Conservation (phyloP, 495 filamentous ascomycete genomes). For the Podospora anserina region DNA sequence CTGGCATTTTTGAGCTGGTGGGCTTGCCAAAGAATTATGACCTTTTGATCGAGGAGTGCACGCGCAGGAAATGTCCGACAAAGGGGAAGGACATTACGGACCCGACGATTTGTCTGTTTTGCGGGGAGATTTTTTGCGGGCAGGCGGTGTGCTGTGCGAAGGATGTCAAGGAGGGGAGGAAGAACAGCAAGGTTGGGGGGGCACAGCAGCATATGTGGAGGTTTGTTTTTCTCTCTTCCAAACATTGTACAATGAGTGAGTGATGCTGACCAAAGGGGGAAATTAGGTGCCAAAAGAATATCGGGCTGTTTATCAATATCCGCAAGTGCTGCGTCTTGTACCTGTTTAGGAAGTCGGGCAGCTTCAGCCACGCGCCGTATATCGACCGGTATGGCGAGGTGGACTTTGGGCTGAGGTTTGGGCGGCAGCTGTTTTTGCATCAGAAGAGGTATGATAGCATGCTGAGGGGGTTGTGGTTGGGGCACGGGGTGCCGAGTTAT, state of each 20-base stretch:
- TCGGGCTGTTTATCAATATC: constrained; percentile 93
- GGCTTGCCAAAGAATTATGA: constrained; percentile 90
- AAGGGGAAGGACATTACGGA: constrained; percentile 88
- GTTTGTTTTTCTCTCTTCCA: constrained; percentile 40
- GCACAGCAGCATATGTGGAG: constrained; percentile 84
- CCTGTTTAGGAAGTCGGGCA: constrained; percentile 74
- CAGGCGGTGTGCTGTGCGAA: constrained; percentile 88
- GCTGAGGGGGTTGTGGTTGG: constrained; percentile 80
- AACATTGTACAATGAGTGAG: not conserved
- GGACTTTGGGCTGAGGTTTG: constrained; percentile 76
- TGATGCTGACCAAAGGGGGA: too few relatives aligned
- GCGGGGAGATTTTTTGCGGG: constrained; percentile 91
- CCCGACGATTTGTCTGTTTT: constrained; percentile 89
- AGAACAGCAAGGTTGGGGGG: constrained; percentile 59
- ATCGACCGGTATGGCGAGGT: constrained; percentile 92
- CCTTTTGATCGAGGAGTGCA: constrained; percentile 86
- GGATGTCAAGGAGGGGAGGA: constrained; percentile 44
- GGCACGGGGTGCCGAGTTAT: constrained; percentile 79
- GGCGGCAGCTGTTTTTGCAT: constrained; percentile 84
- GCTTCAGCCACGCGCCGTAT: constrained; percentile 84
- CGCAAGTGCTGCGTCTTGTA: constrained; percentile 89
- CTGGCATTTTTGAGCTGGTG: constrained; percentile 88
- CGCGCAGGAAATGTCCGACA: constrained; percentile 78
- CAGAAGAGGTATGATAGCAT: constrained; percentile 90
- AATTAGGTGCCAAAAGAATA: constrained; percentile 75